Base-by-base conservation (phyloP, 1,139 yeast species). In the Taphrina betulina region DNA sequence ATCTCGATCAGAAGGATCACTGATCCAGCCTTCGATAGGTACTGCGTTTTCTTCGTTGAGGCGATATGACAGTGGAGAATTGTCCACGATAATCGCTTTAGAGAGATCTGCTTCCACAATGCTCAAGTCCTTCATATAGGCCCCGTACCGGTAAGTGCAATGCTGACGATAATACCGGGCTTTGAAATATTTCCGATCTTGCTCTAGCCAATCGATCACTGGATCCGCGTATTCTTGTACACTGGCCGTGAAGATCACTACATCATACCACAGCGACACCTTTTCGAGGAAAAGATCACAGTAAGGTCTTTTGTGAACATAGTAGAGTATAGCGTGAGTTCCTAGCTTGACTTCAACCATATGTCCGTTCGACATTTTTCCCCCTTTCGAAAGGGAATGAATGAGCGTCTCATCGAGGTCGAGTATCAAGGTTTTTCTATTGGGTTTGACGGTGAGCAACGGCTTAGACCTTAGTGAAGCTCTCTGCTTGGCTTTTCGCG, bases 201-300 rank as follows among this genome's bases (percentile, higher is more conserved):
- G 71, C 63, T 83, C 89, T 19, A 92, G 72, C 84, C 95, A 87
- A 69, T 90, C 94, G 53, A 92, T 88, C 60, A 92, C 94, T 0
- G 98, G 98, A 67, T 92, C 98, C 0, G 98, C 98, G 65, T 92
- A 92, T 68, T 89, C 96, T 69, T 82, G 82, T 59, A 92, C 94
- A 51, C 95, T 84, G 1, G 98, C 98, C 0, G 98, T 92, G 72
- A 89, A 89, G 10, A 92, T 80, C 45, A 89, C 92, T 41, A 92
- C 73, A 63, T 88, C 86, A 69, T 81, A 92, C 97, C 97, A 92
- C 64, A 82, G 81, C 57, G 83, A 75, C 12, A 89, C 94, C 60
- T 83, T 85, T 58, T 80, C 75, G 28, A 92, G 73, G 66, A 92
- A 92, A 62, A 80, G 79, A 68, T 88, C 96, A 67, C 96, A 92